Evolutionary conservation across 441 rosid species (phyloP).

Genomic region (Euphorbia neoarborescens): DNA sequence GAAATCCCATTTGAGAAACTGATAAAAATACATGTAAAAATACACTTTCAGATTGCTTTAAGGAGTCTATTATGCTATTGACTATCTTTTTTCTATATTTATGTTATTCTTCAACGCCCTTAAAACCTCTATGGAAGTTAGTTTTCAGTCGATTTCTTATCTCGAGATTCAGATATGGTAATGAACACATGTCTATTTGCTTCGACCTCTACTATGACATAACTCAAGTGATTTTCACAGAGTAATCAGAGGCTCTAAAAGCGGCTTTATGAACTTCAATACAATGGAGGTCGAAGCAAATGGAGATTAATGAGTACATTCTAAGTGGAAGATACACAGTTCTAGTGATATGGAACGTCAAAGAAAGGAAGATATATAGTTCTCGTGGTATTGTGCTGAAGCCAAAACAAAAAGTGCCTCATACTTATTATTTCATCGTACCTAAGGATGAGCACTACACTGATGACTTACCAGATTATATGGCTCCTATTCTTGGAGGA

Average conservation of each 20-base stretch:
- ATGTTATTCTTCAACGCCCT: constrained; percentile 33
- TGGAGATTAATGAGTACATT: constrained; percentile 67
- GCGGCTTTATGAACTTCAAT: constrained; percentile 51
- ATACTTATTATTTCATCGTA: too few relatives aligned
- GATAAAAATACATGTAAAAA: too few relatives aligned
- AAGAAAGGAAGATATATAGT: constrained; percentile 57
- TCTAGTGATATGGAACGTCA: constrained; percentile 60
- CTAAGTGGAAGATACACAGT: constrained; percentile 71
- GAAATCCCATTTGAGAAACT: too few relatives aligned
- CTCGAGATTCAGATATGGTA: constrained; percentile 33
- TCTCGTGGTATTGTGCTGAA: too few relatives aligned
- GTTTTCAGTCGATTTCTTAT: constrained; percentile 47
- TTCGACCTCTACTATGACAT: constrained; percentile 40
- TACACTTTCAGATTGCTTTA: too few relatives aligned
- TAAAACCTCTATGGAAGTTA: constrained; percentile 53
- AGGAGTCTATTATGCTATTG: background rate
- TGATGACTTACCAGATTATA: too few relatives aligned
- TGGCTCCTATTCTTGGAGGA: too few relatives aligned
- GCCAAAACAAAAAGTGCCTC: too few relatives aligned
- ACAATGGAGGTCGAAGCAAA: too few relatives aligned
- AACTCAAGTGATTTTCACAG: constrained; percentile 22
- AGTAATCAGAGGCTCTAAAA: constrained; percentile 68
- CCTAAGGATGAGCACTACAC: too few relatives aligned
- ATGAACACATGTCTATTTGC: constrained; percentile 34
- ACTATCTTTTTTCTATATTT: background rate